Conservation (phyloP, 192 early-diverging fungal species). For the Ambispora gerdemannii region DNA sequence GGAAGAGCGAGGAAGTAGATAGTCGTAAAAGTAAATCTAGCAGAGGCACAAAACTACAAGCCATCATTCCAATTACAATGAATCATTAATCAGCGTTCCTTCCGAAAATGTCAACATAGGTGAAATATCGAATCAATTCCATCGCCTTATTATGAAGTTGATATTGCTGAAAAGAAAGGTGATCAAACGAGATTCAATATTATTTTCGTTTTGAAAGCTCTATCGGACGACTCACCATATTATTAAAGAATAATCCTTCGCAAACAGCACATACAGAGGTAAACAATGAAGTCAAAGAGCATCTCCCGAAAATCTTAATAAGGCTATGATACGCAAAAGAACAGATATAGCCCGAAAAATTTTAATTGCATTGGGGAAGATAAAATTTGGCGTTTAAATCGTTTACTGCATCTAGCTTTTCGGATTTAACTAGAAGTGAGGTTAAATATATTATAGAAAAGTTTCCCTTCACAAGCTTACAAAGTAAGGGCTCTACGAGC, state of each 20-base stretch:
- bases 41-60: not conserved
- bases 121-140: not conserved
- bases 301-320: not conserved
- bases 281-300: slow-evolving; percentile 4
- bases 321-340: not conserved
- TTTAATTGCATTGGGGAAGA: slow-evolving; percentile 7
- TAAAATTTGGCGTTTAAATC: not conserved
- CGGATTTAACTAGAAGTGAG: slow-evolving; percentile 8
- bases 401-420: slow-evolving; percentile 20
- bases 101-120: not conserved
- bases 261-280: slow-evolving; percentile 11
- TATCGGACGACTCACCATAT: not conserved
- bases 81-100: not conserved
- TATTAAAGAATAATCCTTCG: not conserved
- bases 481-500: no score
- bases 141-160: slow-evolving; percentile 2
- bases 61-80: not conserved
- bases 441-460: no score
- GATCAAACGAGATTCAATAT: not conserved
- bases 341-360: slow-evolving; percentile 1
- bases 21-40: not conserved
- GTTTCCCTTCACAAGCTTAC: no score
- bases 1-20: not conserved
- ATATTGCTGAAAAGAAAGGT: not conserved
- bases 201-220: not conserved